Evolutionary conservation across 805 yeast genomes (phyloP), one percentile per base, ranked within the genome.

Genomic region (Suhomyces faveliae): DNA sequence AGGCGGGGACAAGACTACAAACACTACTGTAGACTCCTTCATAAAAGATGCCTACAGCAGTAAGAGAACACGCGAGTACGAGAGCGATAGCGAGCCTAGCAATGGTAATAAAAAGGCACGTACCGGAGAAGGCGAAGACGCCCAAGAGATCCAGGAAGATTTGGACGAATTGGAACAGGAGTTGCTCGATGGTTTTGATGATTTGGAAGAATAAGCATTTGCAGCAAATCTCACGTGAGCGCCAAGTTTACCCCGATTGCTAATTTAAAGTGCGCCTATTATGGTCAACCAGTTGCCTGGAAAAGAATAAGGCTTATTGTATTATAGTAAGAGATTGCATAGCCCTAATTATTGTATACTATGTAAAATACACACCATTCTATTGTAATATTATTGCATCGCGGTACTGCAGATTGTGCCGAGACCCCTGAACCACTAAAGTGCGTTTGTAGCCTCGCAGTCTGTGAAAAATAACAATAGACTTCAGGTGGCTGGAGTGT

Each of bases 101-200:
- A 33, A 49, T 20, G 51, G 45, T 6, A 43, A 43, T 10, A 37
- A 50, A 27, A 44, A 52, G 38, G 50, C 47, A 23, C 39, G 35
- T 17, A 11, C 41, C 13, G 27, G 27, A 7, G 53, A 40, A 10
- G 50, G 40, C 17, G 52, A 40, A n/a, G 42, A 29, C n/a, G 55
- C 49, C 11, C 52, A 42, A 9, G 37, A 33, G 24, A 53, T 54
- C 4, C 54, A 51, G 1, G 59, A 54, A 24, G 74, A 71, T 23
- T 64, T 73, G 42, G 79, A 76, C 43, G 80, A 76, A 42, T 71
- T 76, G 29, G 82, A 78, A 52, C 70, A 73, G 50, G 80, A 77
- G 54, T 61, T 78, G 40, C 61, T 77, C 68, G 84, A 56, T 55
- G 81, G 82, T 27, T 64, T 81, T 53, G 83, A 79, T 47, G 78